These are phyloP conservation scores for Papiliotrema flavescens DNA, from an alignment of 1,284 basidiomycete genomes.

Conservation along the genomic window DNA sequence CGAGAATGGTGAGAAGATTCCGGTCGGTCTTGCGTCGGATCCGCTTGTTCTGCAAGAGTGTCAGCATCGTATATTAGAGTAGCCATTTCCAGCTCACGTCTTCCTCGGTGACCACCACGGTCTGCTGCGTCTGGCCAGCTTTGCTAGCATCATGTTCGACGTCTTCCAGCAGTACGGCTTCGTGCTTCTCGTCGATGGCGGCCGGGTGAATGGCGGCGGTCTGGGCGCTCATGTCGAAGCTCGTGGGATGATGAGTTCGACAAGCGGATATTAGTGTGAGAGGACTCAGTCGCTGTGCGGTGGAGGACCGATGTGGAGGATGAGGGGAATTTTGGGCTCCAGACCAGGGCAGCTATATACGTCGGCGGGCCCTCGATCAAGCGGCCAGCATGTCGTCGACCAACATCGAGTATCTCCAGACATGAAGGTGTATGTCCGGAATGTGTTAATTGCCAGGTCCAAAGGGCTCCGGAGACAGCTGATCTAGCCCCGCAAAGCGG, in stretches of 20 bases:
- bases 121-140: not conserved
- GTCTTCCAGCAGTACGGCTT: not conserved
- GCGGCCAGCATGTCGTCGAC: too few relatives aligned
- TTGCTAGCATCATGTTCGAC: not conserved
- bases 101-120: not conserved
- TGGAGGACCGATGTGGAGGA: too few relatives aligned
- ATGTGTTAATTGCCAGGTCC: too few relatives aligned
- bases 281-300: not conserved
- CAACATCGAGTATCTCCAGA: too few relatives aligned
- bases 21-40: not conserved
- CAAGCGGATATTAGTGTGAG: not conserved
- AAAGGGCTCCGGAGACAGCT: too few relatives aligned
- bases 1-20: not conserved
- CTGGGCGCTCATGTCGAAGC: not conserved
- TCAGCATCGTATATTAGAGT: not conserved
- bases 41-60: too few relatives aligned
- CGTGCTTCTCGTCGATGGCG: not conserved
- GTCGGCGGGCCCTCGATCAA: not conserved
- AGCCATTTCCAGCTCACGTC: not conserved
- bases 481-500: too few relatives aligned
- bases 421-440: too few relatives aligned
- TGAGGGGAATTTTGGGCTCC: not conserved
- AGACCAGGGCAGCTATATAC: not conserved
- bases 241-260: not conserved
- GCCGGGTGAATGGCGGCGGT: not conserved